Conservation (phyloP, 2,329 filamentous ascomycete genomes). For the Ramichloridium luteum region DNA sequence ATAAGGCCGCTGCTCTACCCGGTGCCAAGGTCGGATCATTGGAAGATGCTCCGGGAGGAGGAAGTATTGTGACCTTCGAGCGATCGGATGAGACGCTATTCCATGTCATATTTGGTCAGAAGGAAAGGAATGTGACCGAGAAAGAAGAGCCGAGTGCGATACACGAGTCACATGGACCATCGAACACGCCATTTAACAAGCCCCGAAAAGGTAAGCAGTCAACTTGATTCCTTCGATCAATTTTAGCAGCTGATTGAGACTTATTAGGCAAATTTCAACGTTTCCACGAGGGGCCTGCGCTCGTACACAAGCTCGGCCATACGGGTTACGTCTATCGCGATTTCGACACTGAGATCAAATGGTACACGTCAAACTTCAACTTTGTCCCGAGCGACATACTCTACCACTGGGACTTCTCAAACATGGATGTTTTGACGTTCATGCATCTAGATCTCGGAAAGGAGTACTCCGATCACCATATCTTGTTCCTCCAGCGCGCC, state of each 20-base stretch:
- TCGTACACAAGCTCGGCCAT: slow-evolving; percentile 26
- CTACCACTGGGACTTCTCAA: slow-evolving; percentile 11
- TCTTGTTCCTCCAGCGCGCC: slow-evolving; percentile 25
- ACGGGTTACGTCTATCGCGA: slow-evolving; percentile 26
- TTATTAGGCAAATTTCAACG: slow-evolving; percentile 6
- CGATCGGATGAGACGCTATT: slow-evolving; percentile 6
- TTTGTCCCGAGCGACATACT: slow-evolving; percentile 29
- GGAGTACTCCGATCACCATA: slow-evolving; percentile 34
- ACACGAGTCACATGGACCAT: slow-evolving; percentile 2
- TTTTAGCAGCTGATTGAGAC: neutral
- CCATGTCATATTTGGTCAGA: slow-evolving; percentile 5
- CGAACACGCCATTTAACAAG: slow-evolving; percentile 6
- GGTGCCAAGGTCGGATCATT: slow-evolving; percentile 3
- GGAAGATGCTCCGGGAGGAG: slow-evolving; percentile 4
- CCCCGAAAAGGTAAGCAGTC: slow-evolving; percentile 4
- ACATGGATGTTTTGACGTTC: slow-evolving; percentile 28
- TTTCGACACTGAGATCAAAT: slow-evolving; percentile 25
- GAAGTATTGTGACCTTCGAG: slow-evolving; percentile 5
- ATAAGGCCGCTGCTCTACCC: slow-evolving; percentile 4
- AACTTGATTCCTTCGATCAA: neutral
- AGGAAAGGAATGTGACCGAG: neutral
- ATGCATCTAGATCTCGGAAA: slow-evolving; percentile 33
- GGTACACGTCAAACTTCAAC: slow-evolving; percentile 33
- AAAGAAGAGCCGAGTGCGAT: slow-evolving; percentile 1
- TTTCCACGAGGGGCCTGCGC: slow-evolving; percentile 7